Conservation (phyloP, 768 basidiomycete genomes). For the Lactifluus piperatus region DNA sequence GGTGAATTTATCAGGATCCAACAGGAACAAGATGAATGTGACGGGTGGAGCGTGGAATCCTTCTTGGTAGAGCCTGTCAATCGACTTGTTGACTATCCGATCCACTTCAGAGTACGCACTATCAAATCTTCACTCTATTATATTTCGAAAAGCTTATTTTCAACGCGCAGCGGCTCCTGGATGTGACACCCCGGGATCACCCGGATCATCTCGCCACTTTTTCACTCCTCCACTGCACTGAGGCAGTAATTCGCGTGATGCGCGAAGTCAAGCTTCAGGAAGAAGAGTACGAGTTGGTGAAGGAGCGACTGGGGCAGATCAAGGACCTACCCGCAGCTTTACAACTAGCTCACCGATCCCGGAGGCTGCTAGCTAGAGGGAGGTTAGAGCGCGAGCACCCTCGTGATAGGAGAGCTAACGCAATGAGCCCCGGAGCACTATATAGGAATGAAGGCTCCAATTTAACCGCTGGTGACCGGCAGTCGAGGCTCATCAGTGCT, state of each 20-base stretch:
- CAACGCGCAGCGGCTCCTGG: conserved; percentile 49
- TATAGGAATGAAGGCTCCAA: background rate
- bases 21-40: conserved; percentile 43
- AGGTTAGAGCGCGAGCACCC: conserved; percentile 39
- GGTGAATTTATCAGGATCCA: conserved; percentile 77
- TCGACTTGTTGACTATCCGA: conserved; percentile 60
- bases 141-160: conserved; percentile 7
- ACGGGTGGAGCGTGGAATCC: conserved; percentile 54
- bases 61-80: conserved; percentile 72
- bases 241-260: conserved; percentile 66
- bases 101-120: conserved; percentile 61
- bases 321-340: conserved; percentile 45
- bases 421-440: background rate
- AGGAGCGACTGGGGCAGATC: conserved; percentile 49
- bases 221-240: conserved; percentile 55
- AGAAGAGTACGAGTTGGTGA: conserved; percentile 75
- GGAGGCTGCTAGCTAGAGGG: conserved; percentile 68
- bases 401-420: conserved; percentile 15
- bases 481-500: conserved; percentile 16
- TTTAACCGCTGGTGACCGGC: conserved; percentile 6
- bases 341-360: conserved; percentile 58
- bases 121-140: background rate
- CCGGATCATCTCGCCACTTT: conserved; percentile 62
- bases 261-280: conserved; percentile 81
- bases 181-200: conserved; percentile 61